Evolutionary conservation across 2,329 filamentous ascomycete species (phyloP), one percentile per base, ranked within the genome.

Genomic region (Pseudogymnoascus sp.): DNA sequence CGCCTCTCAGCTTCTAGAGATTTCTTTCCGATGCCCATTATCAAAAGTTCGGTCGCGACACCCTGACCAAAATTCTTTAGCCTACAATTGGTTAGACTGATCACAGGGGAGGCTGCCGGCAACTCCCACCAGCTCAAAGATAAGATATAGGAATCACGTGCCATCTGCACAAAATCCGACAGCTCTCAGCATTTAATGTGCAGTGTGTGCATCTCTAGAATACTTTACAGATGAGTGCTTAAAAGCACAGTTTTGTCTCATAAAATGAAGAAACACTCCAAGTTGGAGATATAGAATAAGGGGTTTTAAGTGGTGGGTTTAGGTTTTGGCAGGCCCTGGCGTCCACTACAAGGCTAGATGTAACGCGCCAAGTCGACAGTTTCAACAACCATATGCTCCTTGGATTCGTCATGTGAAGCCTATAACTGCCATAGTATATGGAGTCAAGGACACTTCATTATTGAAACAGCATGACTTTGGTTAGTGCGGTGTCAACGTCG

Each of bases 31-130:
- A 35, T 33, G 29, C 29, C 29, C 47, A 54, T 54, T 54, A 54
- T 54, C 47, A 54, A 54, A 54, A 54, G 47, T 54, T 54, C 47
- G 47, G 47, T 54, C 47, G 47, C 29, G 47, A 54, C 47, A 54
- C 47, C 47, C 47, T 54, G 33, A 35, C 47, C 47, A 54, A 54
- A 54, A 54, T 54, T 54, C 47, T 21, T 54, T 54, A 54, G 10
- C 29, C 47, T 35, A 54, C 29, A 54, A 54, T 4, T 54, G 47
- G 47, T 54, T 54, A 54, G 47, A 54, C 47, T 54, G 17, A 33
- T 54, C 29, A 54, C 47, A 54, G 47, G 47, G 47, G 47, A 21
- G 29, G 29, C 47, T 5, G 5, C 10, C 29, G 47, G 47, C 5
- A 54, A 54, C 47, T 21, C 47, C 47, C 47, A 15, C 15, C n/a